Base-by-base conservation (phyloP, 306 rosid genomes). In the Malus orientalis region DNA sequence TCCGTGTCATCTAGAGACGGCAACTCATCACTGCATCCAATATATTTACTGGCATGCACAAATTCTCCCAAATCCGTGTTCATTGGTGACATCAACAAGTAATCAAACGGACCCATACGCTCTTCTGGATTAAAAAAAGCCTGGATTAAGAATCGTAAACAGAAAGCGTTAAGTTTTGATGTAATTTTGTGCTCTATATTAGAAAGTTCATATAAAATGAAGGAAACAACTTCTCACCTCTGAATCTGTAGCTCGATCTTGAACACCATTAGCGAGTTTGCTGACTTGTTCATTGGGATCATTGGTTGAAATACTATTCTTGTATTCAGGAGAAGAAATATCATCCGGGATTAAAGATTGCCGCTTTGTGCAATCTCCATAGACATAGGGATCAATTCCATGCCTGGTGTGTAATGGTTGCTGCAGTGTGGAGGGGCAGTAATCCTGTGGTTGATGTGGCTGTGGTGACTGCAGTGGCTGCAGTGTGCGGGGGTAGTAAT, bases 181-280 rank as follows among this genome's bases (percentile, higher is more conserved):
- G 68, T 7, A 30, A 15, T 63, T 63, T 18, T 63, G 7, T 29
- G 68, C 68, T 15, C 11, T 12, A n/a, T 38, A 67, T 65, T 10
- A 51, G 64, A 72, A 55, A 36, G 25, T 77, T 65, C 6, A 44
- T 12, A 65, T 59, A 32, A 18, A 66, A 65, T 25, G 8, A 61
- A 49, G 12, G n/a, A 79, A 27, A 54, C 45, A 67, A 45, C 25
- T 69, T 60, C 89, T 84, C 71, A 90, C 92, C 80, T 36, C 73
- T 25, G 67, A 54, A 11, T 5, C 1, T 49, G 72, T 4, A 32
- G n/a, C 16, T 25, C 0, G 22, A 75, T 2, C 11, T 32, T 9
- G 45, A 18, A 7, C 19, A n/a, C 14, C 47, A 75, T 57, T 0
- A 2, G 15, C 3, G 16, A 12, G 16, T 9, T 40, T 10, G 40